phyloP scores from a whole-genome alignment of 2,329 filamentous ascomycete species.

The Lecanoromycetidae sp. region DNA sequence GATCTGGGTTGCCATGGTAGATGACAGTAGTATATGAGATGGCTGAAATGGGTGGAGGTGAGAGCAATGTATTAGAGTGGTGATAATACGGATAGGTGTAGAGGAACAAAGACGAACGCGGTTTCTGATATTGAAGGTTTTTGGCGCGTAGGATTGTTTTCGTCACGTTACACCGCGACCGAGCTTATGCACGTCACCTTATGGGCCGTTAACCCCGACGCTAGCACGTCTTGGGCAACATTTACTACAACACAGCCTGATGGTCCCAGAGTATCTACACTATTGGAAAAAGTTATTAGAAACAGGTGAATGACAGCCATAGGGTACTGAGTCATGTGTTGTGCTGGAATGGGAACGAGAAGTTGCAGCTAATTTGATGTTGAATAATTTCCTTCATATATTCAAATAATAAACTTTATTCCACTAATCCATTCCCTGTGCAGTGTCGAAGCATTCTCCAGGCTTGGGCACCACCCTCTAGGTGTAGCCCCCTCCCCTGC shows the following conservation, averaged over 20 bases:
- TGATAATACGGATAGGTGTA: background rate
- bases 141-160: constrained; percentile 1
- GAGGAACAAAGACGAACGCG: constrained; percentile 14
- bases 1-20: constrained; percentile 70
- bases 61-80: constrained; percentile 2
- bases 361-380: no score
- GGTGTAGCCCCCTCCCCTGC: no score
- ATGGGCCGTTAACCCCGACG: background rate
- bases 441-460: no score
- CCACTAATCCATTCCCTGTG: no score
- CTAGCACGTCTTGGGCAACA: background rate
- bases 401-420: no score
- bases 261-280: no score
- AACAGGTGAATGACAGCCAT: background rate
- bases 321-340: no score
- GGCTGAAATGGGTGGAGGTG: no score
- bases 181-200: constrained; percentile 1
- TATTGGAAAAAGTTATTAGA: constrained; percentile 14
- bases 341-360: no score
- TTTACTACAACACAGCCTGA: no score
- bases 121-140: background rate
- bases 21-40: background rate
- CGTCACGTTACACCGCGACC: constrained; percentile 6
- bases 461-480: no score
- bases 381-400: no score